Evolutionary conservation across 257 asterid genomes (phyloP), one percentile per base, ranked within the genome.

Genomic region (Lycium barbarum): DNA sequence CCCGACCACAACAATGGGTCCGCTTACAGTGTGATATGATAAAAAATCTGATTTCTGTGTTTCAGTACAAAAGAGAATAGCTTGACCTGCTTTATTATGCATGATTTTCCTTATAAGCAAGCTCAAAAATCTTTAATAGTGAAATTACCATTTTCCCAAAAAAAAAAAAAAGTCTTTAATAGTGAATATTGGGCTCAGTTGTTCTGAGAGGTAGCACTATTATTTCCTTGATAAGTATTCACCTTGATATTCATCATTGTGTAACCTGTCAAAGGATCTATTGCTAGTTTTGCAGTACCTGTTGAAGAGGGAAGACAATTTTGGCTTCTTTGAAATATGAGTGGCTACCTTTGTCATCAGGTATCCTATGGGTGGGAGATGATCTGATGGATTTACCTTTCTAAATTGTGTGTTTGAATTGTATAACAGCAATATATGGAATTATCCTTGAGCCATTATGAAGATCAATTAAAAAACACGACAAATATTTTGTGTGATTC

Each of bases 281-380:
- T 53, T 78, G 66, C 82, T 78, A 78, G 82, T 53, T 78, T 78
- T 78, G 66, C 82, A 74, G 62, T 49, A 74, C 38, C 65, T 22
- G 14, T 76, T 26, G 82, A 78, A 33, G 65, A 53, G 53, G 45
- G 66, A 33, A 51, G 82, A 17, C 66, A 78, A 33, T 53, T 78
- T 51, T 78, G 66, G 65, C 82, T 65, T 53, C 66, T 53, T 53
- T 78, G 82, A 33, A 78, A 53, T 7, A 78, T 22, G 33, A 51
- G 63, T 76, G 63, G 47, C 49, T 33, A 78, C 66, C 63, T 78
- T 78, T 26, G 33, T 53, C 66, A 53, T 78, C 82, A 17, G 66
- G 65, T 78, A 78, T 8, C 65, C 9, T 78, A 35, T 73, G 82
- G 33, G 49, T 53, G 82, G 65, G 82, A 78, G 82, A 78, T 53